Percentiles rank a stretch among this genome's conserved stretches.
These are phyloP conservation scores for Petrea volubilis DNA, from an alignment of 257 asterid species.

Conservation along the genomic window DNA sequence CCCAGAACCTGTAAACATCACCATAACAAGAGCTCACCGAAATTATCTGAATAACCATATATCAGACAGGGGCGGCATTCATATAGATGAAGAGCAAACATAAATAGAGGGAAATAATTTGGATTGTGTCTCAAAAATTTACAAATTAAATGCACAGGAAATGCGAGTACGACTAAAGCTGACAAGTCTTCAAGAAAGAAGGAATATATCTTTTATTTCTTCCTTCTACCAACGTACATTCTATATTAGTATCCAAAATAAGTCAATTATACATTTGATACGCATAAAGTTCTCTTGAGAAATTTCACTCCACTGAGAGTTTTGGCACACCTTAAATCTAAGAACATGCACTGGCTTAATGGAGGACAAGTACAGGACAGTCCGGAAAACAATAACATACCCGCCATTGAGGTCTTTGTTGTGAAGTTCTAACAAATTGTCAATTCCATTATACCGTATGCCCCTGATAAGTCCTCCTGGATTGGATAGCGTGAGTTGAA, in stretches of 20 bases:
- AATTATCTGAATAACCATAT: background rate
- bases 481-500: constrained; percentile 62
- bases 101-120: background rate
- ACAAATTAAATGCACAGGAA: background rate
- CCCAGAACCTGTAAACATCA: constrained; percentile 55
- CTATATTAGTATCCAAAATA: background rate
- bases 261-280: background rate
- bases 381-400: constrained; percentile 26
- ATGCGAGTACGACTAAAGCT: background rate
- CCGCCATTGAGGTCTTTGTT: constrained; percentile 72
- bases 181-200: background rate
- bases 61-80: background rate
- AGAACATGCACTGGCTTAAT: background rate
- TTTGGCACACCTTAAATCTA: background rate
- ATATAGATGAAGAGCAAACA: background rate
- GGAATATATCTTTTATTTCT: background rate
- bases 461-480: constrained; percentile 72
- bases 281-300: background rate
- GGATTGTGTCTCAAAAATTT: background rate
- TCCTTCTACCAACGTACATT: background rate
- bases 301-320: background rate
- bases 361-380: background rate
- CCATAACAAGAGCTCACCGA: constrained; percentile 16
- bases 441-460: constrained; percentile 60
- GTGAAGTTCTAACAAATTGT: constrained; percentile 66